Evolutionary conservation across 1,284 basidiomycete species (phyloP), one percentile per base, ranked within the genome.

Genomic region (Laetiporus sulphureus): DNA sequence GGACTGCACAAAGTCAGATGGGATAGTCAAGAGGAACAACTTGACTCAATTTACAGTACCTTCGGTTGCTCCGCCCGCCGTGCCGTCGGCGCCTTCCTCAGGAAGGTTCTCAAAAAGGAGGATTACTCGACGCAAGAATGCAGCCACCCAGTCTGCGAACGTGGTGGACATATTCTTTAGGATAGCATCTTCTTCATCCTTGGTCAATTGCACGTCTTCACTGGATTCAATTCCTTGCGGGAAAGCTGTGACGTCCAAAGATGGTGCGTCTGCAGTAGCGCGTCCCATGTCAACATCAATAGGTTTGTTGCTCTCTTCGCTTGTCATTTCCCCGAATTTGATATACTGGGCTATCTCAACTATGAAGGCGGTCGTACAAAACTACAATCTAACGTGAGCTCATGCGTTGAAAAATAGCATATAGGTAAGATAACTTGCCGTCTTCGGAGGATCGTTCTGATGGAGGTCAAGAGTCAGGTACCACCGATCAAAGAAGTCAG

Each of bases 361-460:
- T 31, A 93, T 71, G 55, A 91, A 87, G 19, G 80, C 72, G 10
- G 83, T 82, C 0, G 86, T 89, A 54, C 79, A 83, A 36, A 83
- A 68, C 79, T 82, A 49, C 22, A 23, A 4, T 23, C 18, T 5
- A 5, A 36, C 30, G 45, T 41, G n/a, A n/a, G n/a, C n/a, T n/a
- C n/a, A n/a, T n/a, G n/a, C n/a, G n/a, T n/a, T n/a, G n/a, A n/a
- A n/a, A n/a, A 44, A 32, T 43, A 47, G 11, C 52, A 35, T 36
- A 32, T 12, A 13, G 11, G n/a, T 25, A 20, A 12, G 12, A 37
- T 33, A 36, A 56, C 60, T 56, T 61, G 89, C 83, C 42, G 91
- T 95, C 70, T 97, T 97, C 30, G 79, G 72, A 1, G 91, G 90
- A 55, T 97, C 92, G 61, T 95, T 95, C 75, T 84, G 27, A 27